Evolutionary conservation across 202 grass and related monocot species (phyloP), one percentile per base, ranked within the genome.

Genomic region (Musa balbisiana): DNA sequence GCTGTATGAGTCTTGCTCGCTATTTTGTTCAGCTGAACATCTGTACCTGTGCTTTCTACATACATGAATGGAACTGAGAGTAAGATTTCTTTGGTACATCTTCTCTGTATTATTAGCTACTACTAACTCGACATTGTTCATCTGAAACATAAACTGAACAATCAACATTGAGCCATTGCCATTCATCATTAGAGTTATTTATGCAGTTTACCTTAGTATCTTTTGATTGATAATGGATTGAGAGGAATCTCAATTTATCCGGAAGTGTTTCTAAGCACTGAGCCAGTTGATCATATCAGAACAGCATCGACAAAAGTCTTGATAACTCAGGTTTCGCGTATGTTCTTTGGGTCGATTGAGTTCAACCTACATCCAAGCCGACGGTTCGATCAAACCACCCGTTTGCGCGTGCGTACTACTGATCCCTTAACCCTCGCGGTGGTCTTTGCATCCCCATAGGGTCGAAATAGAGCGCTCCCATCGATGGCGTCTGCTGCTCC

Each of bases 1-100:
- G 86, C 88, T 77, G 80, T 87, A 67, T 96, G 78, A 84, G 52
- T 13, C n/a, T 78, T 26, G 49, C 52, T 62, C 73, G 14, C 59
- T 50, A 21, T 49, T 8, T 55, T 72, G 8, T 72, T 29, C 64
- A 67, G 8, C 8, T 29, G 10, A 33, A 16, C 23, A 2, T 33
- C 64, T 22, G 10, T 33, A 67, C 25, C 10, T 16, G 64, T 67
- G 11, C 23, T 67, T 12, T 29, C 10, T 26, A 43, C 24, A 67
- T 26, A 43, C 24, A 67, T 43, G 16, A 21, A 20, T n/a, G 9
- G 3, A 60, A 60, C 56, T 60, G 56, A 60, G 16, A 16, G 9
- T 60, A 17, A 60, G 17, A 60, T 60, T 60, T 19, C 56, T n/a
- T 60, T 1, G 56, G 17, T n/a, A 21, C 17, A 60, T 60, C 33